Base-by-base conservation (phyloP, 768 basidiomycete genomes). In the Cyclocybe aegerita region DNA sequence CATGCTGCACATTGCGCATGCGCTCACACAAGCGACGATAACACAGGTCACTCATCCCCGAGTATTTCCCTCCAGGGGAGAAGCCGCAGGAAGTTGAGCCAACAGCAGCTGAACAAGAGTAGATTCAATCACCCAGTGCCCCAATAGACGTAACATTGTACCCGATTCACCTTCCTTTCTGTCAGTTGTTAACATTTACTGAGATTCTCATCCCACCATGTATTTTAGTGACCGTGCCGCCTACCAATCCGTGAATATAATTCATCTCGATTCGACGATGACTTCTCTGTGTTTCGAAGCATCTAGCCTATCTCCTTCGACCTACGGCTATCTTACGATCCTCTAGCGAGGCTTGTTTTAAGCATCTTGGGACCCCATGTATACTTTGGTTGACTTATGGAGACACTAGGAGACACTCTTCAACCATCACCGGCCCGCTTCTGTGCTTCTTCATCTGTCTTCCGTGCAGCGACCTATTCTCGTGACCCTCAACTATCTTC, bases 61-160 rank as follows among this genome's bases (percentile, higher is more conserved):
- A 80, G 54, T 86, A 86, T 65, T 89, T 88, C 58, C 85, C 86
- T 15, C 68, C 66, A 30, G 55, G 37, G 1, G 56, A 59, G 37
- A 52, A 59, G 41, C 39, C 46, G 34, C 9, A 37, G 44, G 46
- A 44, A 10, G 30, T 39, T 32, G 50, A 53, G 46, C 32, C 39
- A n/a, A n/a, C n/a, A n/a, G 34, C n/a, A 17, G 12, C 4, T 32
- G 49, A 46, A 39, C 16, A 40, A 30, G 32, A 29, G 9, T 35
- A 16, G n/a, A 45, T 33, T 4, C 12, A 30, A 44, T n/a, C 42
- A 40, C 49, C 29, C 47, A 39, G 23, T 3, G 23, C 23, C 23
- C 23, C 23, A n/a, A 7, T 37, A 7, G 36, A 37, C 3, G 11
- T 37, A 37, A 7, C 15, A 37, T 37, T 37, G 36, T 37, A 11